Base-by-base conservation (phyloP, 2,329 filamentous ascomycete species). In the Cladosporium velox region DNA sequence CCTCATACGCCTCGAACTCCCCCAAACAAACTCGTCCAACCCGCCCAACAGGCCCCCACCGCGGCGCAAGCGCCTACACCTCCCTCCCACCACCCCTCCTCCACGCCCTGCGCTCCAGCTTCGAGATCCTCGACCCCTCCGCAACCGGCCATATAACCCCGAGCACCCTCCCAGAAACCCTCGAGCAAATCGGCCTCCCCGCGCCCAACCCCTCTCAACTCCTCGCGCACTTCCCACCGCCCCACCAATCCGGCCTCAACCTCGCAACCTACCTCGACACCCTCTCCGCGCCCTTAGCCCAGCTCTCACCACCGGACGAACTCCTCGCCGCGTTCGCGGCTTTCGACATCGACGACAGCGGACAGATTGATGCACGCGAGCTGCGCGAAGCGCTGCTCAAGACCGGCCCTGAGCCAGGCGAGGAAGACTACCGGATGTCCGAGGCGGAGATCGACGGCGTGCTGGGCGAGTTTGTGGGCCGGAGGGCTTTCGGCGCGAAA, bases 261-360 rank as follows among this genome's bases (percentile, higher is more conserved):
- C 87, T 99, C 49, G 91, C 93, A 0, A 87, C 89, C 3, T 99
- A 96, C 76, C 85, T 99, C 26, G 94, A 92, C 75, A 90, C 89
- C 1, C 83, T 99, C 1, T 91, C 93, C 0, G 86, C 87, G 11
- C 85, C 91, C 2, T 83, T 98, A 3, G 87, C 88, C 1, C 86
- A 88, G 0, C 83, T 98, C 21, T 96, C 92, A 0, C 89, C 91
- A 0, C 87, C 88, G 26, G 85, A 88, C 18, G 95, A 99, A 76
- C 85, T 99, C 11, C 82, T 92, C 24, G 94, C 93, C 1, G 95
- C 95, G 0, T 94, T 99, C 71, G 92, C 92, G 2, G 95, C 95
- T 0, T 98, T 98, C 76, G 95, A 99, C 75, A 91, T 96, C 68
- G 93, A 96, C 69, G 95, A 99, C 76, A 95, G 91, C 73, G 95